phyloP scores from a whole-genome alignment of 108 stramenopile species.

The Fragilaria crotonensis region DNA sequence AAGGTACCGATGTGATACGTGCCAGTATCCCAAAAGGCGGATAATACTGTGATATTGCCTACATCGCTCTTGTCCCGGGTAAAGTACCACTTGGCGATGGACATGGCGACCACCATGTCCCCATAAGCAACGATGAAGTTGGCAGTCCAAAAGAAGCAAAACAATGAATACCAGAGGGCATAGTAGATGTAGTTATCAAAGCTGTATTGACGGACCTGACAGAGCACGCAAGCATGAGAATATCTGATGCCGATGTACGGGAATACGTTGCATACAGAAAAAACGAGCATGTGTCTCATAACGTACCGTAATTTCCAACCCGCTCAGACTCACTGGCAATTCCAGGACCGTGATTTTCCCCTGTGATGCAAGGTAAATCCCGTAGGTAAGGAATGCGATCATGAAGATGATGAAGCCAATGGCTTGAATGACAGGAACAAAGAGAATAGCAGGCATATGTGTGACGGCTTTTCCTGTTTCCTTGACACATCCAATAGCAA shows the following conservation, averaged over 20 bases:
- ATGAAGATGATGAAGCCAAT: conserved; percentile 55
- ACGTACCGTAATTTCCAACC: conserved; percentile 10
- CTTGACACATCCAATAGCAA: conserved; percentile 83
- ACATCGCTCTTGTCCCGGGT: conserved; percentile 60
- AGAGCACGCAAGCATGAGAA: too few species aligned
- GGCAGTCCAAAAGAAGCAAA: conserved; percentile 89
- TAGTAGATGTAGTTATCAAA: conserved; percentile 40
- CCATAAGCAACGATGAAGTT: conserved; percentile 91
- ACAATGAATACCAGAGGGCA: conserved; percentile 79
- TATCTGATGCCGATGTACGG: too few species aligned
- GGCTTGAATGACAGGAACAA: conserved; percentile 73
- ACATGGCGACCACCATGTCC: conserved; percentile 81
- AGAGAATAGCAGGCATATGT: conserved; percentile 66
- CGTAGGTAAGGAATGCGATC: conserved; percentile 50
- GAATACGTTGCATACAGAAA: too few species aligned
- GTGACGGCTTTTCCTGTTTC: conserved; percentile 75
- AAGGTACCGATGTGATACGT: conserved; percentile 89
- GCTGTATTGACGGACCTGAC: conserved; percentile 28
- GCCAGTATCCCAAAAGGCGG: conserved; percentile 40
- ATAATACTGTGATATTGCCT: conserved; percentile 57
- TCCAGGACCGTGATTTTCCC: conserved; percentile 46
- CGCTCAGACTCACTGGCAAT: conserved; percentile 7
- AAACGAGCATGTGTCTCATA: too few species aligned
- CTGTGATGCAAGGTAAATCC: conserved; percentile 62
- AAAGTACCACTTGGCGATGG: conserved; percentile 81